A percentile compares a stretch with the other conserved stretches of the same genome.
phyloP scores from a whole-genome alignment of 2,329 filamentous ascomycete species.

The Catunica adiposa region DNA sequence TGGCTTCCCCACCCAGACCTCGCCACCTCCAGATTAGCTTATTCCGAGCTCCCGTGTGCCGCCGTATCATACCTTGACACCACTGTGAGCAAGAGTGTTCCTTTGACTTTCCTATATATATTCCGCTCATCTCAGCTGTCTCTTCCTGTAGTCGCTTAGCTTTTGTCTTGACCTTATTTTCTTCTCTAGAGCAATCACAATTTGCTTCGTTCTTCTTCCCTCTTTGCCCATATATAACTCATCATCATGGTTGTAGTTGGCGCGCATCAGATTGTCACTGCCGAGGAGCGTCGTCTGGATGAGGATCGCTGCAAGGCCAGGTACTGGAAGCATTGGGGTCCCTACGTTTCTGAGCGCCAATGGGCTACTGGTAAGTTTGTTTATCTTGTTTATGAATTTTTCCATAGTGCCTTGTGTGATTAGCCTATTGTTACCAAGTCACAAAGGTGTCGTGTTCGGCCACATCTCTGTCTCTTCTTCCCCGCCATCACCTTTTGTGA shows the following conservation, averaged over 20 bases:
- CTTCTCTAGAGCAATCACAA: neutral
- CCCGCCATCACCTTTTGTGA: neutral
- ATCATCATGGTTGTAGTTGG: slow-evolving; percentile 72
- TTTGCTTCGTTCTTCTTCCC: neutral
- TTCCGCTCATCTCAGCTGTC: neutral
- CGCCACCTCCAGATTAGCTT: neutral
- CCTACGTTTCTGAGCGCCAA: slow-evolving; percentile 84
- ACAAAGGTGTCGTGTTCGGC: slow-evolving; percentile 1
- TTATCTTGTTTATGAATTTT: neutral
- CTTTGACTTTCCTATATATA: neutral
- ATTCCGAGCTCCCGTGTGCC: neutral
- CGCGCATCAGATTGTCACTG: slow-evolving; percentile 69
- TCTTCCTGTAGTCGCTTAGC: neutral
- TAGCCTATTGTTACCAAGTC: neutral
- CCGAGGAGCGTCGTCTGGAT: slow-evolving; percentile 78
- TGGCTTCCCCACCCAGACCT: neutral
- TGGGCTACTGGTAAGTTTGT: slow-evolving; percentile 67
- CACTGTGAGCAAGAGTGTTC: neutral
- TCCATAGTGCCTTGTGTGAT: neutral
- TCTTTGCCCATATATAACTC: slow-evolving; percentile 1
- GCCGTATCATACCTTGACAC: neutral
- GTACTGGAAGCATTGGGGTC: slow-evolving; percentile 98
- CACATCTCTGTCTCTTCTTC: neutral
- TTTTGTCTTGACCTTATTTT: slow-evolving; percentile 1
- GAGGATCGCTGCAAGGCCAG: slow-evolving; percentile 68